Conservation (phyloP, 768 basidiomycete genomes). For the Podaxis sp. region DNA sequence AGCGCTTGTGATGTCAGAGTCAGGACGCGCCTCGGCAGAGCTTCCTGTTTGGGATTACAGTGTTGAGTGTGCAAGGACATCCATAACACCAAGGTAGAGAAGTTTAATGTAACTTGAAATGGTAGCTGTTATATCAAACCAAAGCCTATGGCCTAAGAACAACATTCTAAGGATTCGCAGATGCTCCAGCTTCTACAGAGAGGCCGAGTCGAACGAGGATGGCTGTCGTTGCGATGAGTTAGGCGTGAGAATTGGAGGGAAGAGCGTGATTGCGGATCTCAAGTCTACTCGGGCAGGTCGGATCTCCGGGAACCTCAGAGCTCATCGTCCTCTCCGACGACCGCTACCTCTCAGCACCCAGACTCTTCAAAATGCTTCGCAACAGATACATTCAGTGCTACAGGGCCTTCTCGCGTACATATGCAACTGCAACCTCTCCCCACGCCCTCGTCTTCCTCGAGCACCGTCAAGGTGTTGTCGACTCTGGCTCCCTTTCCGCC, state of each 20-base stretch:
- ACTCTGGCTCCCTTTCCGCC: conserved; percentile 85
- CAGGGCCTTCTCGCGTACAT: conserved; percentile 40
- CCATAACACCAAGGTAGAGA: neutral
- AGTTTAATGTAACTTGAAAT: neutral
- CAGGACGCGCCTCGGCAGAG: neutral
- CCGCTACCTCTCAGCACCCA: neutral
- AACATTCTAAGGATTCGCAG: neutral
- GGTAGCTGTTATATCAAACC: neutral
- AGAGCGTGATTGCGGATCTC: conserved; percentile 7
- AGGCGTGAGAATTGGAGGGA: conserved; percentile 1
- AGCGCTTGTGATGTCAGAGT: neutral
- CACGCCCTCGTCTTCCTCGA: conserved; percentile 90
- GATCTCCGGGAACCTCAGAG: neutral
- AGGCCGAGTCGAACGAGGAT: neutral
- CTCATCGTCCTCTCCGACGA: conserved; percentile 6
- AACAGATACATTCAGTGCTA: conserved; percentile 25
- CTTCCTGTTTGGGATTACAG: conserved; percentile 1
- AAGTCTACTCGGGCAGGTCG: neutral
- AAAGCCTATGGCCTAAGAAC: too few relatives aligned
- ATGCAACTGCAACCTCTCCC: conserved; percentile 60
- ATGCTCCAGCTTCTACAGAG: neutral
- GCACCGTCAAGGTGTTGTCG: conserved; percentile 78
- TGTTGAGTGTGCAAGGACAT: neutral
- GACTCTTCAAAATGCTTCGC: conserved; percentile 25
- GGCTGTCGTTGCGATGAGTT: neutral